Evolutionary conservation across 2,329 filamentous ascomycete species (phyloP).

Genomic region (Cercospora sp.): DNA sequence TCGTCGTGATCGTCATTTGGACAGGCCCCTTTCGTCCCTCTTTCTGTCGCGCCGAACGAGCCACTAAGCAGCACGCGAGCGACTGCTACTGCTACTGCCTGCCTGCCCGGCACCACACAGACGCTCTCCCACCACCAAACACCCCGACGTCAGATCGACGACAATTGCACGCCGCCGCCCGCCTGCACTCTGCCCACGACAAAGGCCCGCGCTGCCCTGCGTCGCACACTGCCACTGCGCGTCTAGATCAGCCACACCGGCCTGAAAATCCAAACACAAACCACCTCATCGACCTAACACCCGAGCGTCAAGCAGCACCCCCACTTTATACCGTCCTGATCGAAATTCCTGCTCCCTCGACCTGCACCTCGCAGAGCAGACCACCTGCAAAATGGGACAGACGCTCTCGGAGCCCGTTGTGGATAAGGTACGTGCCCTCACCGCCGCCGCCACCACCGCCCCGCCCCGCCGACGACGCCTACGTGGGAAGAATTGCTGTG

Average conservation of each 20-base stretch:
- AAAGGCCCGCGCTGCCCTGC: neutral
- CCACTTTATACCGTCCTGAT: conserved; percentile 1
- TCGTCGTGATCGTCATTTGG: neutral
- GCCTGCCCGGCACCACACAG: neutral
- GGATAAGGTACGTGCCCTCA: conserved; percentile 75
- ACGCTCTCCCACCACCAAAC: neutral
- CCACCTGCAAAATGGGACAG: conserved; percentile 76
- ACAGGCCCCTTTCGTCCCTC: neutral
- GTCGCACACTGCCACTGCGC: neutral
- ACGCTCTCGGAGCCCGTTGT: conserved; percentile 98
- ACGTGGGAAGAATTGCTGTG: neutral
- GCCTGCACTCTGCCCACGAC: neutral
- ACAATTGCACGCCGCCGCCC: neutral
- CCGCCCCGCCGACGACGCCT: neutral
- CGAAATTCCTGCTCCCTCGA: neutral
- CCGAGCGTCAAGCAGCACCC: neutral
- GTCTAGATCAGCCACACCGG: neutral
- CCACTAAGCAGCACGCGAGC: neutral
- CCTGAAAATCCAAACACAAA: neutral
- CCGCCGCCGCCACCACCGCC: conserved; percentile 4
- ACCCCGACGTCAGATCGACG: neutral
- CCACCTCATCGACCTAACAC: neutral
- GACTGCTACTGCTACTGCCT: neutral
- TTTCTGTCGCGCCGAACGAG: neutral
- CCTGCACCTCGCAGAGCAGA: neutral